phyloP scores from a whole-genome alignment of 176 grass and related monocot species.

The Musa itinerans region DNA sequence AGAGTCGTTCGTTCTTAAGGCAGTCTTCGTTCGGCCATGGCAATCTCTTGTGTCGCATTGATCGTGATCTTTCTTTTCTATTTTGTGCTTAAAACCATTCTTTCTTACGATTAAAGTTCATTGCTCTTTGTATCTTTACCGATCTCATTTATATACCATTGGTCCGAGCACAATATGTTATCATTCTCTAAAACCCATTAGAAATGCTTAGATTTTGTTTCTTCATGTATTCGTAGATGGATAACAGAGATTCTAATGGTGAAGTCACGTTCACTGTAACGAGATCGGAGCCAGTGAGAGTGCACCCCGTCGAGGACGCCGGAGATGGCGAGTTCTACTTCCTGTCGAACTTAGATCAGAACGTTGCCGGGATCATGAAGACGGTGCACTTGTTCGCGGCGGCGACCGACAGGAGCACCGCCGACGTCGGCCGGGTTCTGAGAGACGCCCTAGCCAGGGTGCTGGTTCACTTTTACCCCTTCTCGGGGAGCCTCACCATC shows the following conservation, averaged over 20 bases:
- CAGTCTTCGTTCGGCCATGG: too few relatives aligned
- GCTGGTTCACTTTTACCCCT: slow-evolving; percentile 43
- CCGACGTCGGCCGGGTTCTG: slow-evolving; percentile 11
- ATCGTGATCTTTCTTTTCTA: too few relatives aligned
- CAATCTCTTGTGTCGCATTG: too few relatives aligned
- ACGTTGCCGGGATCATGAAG: slow-evolving; percentile 47
- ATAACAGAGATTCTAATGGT: not conserved
- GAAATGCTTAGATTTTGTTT: too few relatives aligned
- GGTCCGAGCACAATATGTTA: too few relatives aligned
- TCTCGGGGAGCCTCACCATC: slow-evolving; percentile 30
- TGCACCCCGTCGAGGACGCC: slow-evolving; percentile 17
- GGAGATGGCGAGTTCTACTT: slow-evolving; percentile 30
- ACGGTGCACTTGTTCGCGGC: slow-evolving; percentile 47
- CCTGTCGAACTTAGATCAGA: slow-evolving; percentile 55
- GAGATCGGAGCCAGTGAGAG: slow-evolving; percentile 26
- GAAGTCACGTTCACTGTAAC: slow-evolving; percentile 21
- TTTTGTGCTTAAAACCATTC: too few relatives aligned
- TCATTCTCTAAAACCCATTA: too few relatives aligned
- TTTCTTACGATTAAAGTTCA: too few relatives aligned
- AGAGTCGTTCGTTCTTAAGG: too few relatives aligned
- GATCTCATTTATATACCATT: too few relatives aligned
- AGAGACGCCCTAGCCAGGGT: slow-evolving; percentile 37
- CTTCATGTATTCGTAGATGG: slow-evolving; percentile 12
- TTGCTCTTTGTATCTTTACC: too few relatives aligned
- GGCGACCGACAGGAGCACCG: not conserved